Base-by-base conservation (phyloP, 1,284 basidiomycete genomes). In the Moniliophthora roreri region DNA sequence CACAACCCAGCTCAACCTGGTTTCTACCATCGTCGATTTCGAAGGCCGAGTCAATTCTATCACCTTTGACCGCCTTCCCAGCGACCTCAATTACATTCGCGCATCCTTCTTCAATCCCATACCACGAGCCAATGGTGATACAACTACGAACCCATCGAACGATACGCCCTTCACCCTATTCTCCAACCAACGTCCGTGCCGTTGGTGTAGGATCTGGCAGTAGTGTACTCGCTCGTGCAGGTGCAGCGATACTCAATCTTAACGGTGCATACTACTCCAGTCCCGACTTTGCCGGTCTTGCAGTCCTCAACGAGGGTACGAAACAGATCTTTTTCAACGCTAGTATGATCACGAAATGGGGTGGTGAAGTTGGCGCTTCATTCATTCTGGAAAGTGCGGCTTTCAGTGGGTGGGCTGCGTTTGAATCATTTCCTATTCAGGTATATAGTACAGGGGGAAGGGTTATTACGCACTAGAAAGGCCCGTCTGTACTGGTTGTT, bases 1-100 rank as follows among this genome's bases (percentile, higher is more conserved):
- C 11, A 37, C 58, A 15, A 56, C 60, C 1, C 58, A 61, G 36
- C 51, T 61, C 38, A 61, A 59, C 51, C 51, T 61, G 54, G 60
- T 58, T 5, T 53, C 50, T n/a, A 56, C 56, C 7, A 58, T 53
- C 9, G 46, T 61, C 13, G 16, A 28, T 24, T 32, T 35, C 11
- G 41, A 35, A n/a, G 49, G 57, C n/a, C 49, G 51, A n/a, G 26
- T 61, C 21, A 40, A 50, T 11, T 18, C 16, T 10, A 11, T 28
- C 3, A 53, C 53, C 23, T 2, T 56, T 8, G 52, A 53, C n/a
- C 53, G 47, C 32, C 49, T 51, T 21, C 58, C 58, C 3, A 52
- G 55, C 34, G 54, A 56, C 34, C 49, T 61, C 36, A 56, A 49
- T 23, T 50, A 56, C 37, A 20, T 56, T 10, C 21, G 36, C 7